A percentile compares a stretch with the other conserved stretches of the same genome.
Evolutionary conservation across 2,329 filamentous ascomycete species (phyloP).

Genomic region (Colletotrichum horii): DNA sequence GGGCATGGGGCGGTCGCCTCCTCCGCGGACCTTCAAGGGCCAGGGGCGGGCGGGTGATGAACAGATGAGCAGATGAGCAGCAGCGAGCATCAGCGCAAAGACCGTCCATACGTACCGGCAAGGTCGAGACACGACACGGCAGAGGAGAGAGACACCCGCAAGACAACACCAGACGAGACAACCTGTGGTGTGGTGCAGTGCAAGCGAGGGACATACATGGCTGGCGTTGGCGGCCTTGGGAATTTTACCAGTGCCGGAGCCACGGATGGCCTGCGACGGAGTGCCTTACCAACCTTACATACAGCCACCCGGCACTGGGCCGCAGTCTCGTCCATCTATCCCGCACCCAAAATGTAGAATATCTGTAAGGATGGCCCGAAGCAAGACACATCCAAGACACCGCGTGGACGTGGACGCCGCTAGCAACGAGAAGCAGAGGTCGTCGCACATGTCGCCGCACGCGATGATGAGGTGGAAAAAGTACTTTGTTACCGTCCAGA

Average conservation of each 20-base stretch:
- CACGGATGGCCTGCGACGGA: not conserved
- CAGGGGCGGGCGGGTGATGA: not conserved
- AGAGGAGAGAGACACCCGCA: not conserved
- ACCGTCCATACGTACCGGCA: not conserved
- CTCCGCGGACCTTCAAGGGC: not conserved
- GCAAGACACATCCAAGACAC: slow-evolving; percentile 2
- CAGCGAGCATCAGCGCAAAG: not conserved
- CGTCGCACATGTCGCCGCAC: not conserved
- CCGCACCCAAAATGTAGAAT: not conserved
- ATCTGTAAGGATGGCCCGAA: slow-evolving; percentile 4
- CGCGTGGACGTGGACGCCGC: not conserved
- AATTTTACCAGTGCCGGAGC: not conserved
- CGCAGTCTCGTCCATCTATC: not conserved
- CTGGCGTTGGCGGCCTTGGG: not conserved
- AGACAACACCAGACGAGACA: slow-evolving; percentile 1
- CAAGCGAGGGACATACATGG: not conserved
- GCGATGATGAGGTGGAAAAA: not conserved
- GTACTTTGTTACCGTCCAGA: not conserved
- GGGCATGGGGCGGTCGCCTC: not conserved
- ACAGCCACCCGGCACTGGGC: not conserved
- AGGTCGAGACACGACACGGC: not conserved
- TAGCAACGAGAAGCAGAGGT: not conserved
- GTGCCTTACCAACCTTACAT: not conserved
- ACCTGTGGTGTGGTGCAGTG: not conserved
- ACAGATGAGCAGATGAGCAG: not conserved